A percentile compares a stretch with the other conserved stretches of the same genome.
phyloP scores from a whole-genome alignment of 2,329 filamentous ascomycete species.

The Fusarium humuli region DNA sequence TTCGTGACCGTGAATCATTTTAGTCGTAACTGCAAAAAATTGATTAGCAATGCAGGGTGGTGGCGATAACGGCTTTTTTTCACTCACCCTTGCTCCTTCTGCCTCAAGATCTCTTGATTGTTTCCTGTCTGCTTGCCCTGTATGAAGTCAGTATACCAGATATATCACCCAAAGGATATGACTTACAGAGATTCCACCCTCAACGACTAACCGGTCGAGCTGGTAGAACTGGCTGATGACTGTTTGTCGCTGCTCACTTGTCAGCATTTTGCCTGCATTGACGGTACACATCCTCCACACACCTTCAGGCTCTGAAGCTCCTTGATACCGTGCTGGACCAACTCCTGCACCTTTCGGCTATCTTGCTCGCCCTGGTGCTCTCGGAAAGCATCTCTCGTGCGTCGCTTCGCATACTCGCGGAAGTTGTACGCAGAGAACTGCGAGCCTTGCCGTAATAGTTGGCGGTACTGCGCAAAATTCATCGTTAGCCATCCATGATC shows the following conservation, averaged over 20 bases:
- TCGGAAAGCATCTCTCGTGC: slow-evolving; percentile 90
- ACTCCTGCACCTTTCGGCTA: slow-evolving; percentile 81
- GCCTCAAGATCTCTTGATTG: slow-evolving; percentile 75
- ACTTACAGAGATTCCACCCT: slow-evolving; percentile 80
- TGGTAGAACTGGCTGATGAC: slow-evolving; percentile 96
- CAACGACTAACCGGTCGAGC: slow-evolving; percentile 89
- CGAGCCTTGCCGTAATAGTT: slow-evolving; percentile 84
- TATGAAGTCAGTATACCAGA: slow-evolving; percentile 27
- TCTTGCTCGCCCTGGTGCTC: slow-evolving; percentile 81
- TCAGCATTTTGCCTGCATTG: slow-evolving; percentile 8
- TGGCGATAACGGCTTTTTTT: slow-evolving; percentile 3
- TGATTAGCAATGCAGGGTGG: slow-evolving; percentile 4
- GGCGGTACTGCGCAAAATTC: slow-evolving; percentile 78
- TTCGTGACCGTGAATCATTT: slow-evolving; percentile 13
- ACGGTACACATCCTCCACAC: slow-evolving; percentile 23
- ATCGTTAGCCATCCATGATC: slow-evolving; percentile 30
- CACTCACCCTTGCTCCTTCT: slow-evolving; percentile 82
- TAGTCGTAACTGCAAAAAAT: slow-evolving; percentile 33
- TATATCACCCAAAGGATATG: background rate
- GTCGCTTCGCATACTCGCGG: slow-evolving; percentile 92
- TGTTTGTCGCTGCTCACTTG: slow-evolving; percentile 82
- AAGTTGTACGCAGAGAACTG: slow-evolving; percentile 98
- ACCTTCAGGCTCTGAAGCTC: slow-evolving; percentile 94
- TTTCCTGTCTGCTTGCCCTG: slow-evolving; percentile 77
- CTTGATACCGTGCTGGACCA: slow-evolving; percentile 88